Percentiles rank a stretch among this genome's conserved stretches.
Conservation (phyloP, 75 land plant species). For the Cunninghamia lanceolata region DNA sequence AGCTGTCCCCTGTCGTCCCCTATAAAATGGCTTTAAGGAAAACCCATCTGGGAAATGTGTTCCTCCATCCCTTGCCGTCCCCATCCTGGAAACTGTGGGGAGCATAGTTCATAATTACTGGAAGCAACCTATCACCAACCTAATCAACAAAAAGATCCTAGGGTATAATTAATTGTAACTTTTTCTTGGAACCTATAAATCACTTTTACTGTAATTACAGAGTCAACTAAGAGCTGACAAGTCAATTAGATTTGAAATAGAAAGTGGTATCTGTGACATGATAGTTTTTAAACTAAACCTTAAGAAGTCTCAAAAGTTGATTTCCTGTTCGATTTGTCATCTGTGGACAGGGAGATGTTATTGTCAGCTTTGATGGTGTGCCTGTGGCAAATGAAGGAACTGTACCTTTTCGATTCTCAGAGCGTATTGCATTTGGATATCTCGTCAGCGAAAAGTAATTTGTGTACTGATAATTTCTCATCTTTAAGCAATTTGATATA, state of each 20-base stretch:
- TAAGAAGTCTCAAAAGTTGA: background rate
- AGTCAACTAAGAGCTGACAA: background rate
- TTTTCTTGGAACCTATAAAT: background rate
- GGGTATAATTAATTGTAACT: background rate
- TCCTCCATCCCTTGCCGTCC: too few species aligned
- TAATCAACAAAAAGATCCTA: background rate
- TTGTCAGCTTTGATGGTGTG: conserved; percentile 88
- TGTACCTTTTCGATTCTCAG: conserved; percentile 86
- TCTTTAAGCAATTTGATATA: conserved; percentile 8
- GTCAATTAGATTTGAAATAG: background rate
- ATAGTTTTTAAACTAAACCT: background rate
- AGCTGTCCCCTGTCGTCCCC: too few species aligned
- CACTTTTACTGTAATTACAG: background rate
- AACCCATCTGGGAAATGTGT: too few species aligned
- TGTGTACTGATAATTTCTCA: background rate
- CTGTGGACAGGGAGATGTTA: conserved; percentile 81
- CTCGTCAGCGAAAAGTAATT: conserved; percentile 94
- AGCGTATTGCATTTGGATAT: conserved; percentile 93
- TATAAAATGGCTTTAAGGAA: too few species aligned
- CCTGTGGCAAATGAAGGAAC: conserved; percentile 95
- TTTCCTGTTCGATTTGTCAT: background rate
- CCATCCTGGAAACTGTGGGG: too few species aligned
- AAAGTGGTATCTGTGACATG: background rate
- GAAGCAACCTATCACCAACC: background rate
- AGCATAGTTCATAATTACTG: background rate